Evolutionary conservation across 1,139 yeast genomes (phyloP), one percentile per base, ranked within the genome.

Genomic region (Arxiozyma telluris): DNA sequence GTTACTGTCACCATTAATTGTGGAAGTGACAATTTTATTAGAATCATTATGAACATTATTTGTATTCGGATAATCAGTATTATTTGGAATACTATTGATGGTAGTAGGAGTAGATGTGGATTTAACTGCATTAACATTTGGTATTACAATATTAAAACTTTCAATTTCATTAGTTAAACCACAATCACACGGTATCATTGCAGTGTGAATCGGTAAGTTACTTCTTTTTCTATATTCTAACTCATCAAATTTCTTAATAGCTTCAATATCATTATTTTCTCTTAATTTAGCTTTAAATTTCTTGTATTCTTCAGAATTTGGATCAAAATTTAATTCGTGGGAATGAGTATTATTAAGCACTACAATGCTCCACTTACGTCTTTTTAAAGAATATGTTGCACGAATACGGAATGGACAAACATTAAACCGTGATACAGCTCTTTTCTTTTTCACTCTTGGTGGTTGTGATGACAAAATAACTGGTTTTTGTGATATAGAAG

Each of bases 331-430:
- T 42, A 69, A 54, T n/a, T 64, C 63, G 52, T 69, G 72, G 8
- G 71, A 64, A 64, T 83, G 88, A 8, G 68, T 64, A 58, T 80
- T 83, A 61, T 80, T 79, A 45, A 83, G 75, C 17, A 83, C 78
- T 50, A 81, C 84, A 49, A 84, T 72, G 12, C 81, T 72, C 91
- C 91, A 84, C 48, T 70, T 68, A 58, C 76, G 73, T 49, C 78
- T 73, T 58, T 83, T 73, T 22, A 79, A 67, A 0, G 86, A 80
- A 60, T 73, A 83, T 58, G 85, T 83, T 2, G 89, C 89, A 58
- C 91, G 71, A 39, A 84, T 75, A 65, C 87, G 76, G 64, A 84
- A 84, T 1, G 90, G 89, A 64, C 93, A 84, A 12, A 76, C 73
- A 34, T 71, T 68, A 54, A 63, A 68, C 50, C 68, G 60, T n/a